Evolutionary conservation across 148 eudicot species (phyloP), one percentile per base, ranked within the genome.

Genomic region (Oxyria digyna): DNA sequence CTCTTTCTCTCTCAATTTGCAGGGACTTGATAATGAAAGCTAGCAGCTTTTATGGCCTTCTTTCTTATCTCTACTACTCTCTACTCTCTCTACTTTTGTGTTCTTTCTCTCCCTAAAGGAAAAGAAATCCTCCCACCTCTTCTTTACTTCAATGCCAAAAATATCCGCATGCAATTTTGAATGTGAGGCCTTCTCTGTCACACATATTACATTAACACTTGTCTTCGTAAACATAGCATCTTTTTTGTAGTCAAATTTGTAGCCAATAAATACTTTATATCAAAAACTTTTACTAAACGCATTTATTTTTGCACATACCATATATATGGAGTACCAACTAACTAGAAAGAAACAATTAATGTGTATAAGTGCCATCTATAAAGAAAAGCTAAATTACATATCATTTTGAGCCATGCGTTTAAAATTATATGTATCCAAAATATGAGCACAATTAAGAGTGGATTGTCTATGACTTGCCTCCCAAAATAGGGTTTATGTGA

Each of bases 71-170:
- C 37, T n/a, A n/a, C n/a, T n/a, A n/a, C n/a, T n/a, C n/a, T n/a
- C n/a, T n/a, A n/a, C n/a, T n/a, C n/a, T n/a, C n/a, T n/a, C n/a
- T 59, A 59, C 65, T 59, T 59, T 59, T 59, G 65, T 59, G 65
- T 59, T 59, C 37, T 59, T 59, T 59, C 65, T 27, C 65, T 59
- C 38, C 8, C 65, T 13, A 59, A 59, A 59, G 65, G 15, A 27
- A 59, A 59, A 29, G 65, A 59, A 31, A 14, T 8, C 10, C 57
- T 11, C 49, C n/a, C 49, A 13, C n/a, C 18, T 45, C 49, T 45
- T 45, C 49, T 45, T 45, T 45, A 45, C 57, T 50, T 50, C 3
- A 50, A 50, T 6, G 11, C 18, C 8, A 8, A 50, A 50, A 50
- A 50, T 50, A 21, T 11, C 57, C 65, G 65, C 65, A 59, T 59